A percentile compares a stretch with the other conserved stretches of the same genome.
Conservation (phyloP, 331 rosid species). For the Telfairia occidentalis region DNA sequence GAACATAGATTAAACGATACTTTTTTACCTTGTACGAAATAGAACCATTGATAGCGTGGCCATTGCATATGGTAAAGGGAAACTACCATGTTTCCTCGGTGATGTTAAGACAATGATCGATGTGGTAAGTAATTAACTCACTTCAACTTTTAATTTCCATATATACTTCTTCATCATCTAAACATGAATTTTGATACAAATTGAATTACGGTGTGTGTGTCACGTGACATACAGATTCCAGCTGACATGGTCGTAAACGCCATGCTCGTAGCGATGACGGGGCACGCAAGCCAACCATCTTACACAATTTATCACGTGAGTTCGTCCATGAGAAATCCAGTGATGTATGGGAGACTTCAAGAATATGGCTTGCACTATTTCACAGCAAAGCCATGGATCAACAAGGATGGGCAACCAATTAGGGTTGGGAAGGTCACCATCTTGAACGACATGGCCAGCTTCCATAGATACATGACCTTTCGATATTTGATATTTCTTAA, state of each 20-base stretch:
- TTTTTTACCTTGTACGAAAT: slow-evolving; percentile 1
- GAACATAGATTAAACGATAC: neutral
- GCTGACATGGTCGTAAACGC: slow-evolving; percentile 86
- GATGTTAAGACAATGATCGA: slow-evolving; percentile 34
- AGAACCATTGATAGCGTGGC: slow-evolving; percentile 66
- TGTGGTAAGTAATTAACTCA: slow-evolving; percentile 30
- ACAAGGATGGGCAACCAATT: slow-evolving; percentile 50
- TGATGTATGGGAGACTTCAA: slow-evolving; percentile 20
- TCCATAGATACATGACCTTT: slow-evolving; percentile 46
- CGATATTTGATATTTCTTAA: slow-evolving; percentile 52
- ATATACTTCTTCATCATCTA: neutral
- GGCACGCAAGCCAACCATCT: slow-evolving; percentile 35
- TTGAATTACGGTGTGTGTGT: neutral
- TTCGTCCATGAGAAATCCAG: slow-evolving; percentile 54
- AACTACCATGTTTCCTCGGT: slow-evolving; percentile 44
- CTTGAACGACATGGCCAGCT: slow-evolving; percentile 36
- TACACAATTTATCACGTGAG: slow-evolving; percentile 60
- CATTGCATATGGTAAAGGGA: slow-evolving; percentile 77
- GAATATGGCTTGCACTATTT: slow-evolving; percentile 35
- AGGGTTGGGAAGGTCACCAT: slow-evolving; percentile 31
- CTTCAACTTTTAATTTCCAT: neutral
- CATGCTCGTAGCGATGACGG: slow-evolving; percentile 47
- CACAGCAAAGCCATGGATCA: slow-evolving; percentile 44
- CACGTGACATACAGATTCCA: slow-evolving; percentile 34
- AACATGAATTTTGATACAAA: neutral